Percentiles rank a stretch among this genome's conserved stretches.
Conservation (phyloP, 441 rosid species). For the Populus tomentosa region DNA sequence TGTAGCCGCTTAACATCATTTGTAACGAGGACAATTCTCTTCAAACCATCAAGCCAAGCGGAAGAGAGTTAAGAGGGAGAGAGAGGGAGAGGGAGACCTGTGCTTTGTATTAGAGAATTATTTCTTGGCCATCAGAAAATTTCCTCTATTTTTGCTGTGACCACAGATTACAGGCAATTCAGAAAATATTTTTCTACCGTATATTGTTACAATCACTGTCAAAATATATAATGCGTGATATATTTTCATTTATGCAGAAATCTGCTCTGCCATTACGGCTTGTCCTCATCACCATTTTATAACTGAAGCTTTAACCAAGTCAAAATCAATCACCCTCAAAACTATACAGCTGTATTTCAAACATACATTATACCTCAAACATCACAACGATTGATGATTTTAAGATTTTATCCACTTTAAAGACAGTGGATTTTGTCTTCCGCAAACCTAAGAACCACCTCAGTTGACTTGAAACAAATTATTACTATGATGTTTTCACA, state of each 20-base stretch:
- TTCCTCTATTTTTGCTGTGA: not conserved
- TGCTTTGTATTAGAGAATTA: too few species aligned
- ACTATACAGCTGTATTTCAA: not conserved
- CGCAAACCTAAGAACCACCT: too few species aligned
- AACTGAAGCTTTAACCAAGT: not conserved
- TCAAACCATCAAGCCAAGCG: not conserved
- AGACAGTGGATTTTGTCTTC: too few species aligned
- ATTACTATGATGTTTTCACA: too few species aligned
- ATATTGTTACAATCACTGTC: not conserved
- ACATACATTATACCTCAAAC: not conserved
- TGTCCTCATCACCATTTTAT: not conserved
- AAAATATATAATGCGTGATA: not conserved
- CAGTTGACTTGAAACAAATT: too few species aligned
- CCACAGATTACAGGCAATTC: too few species aligned
- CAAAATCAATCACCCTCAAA: not conserved
- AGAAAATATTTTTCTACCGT: not conserved
- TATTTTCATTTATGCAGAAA: not conserved
- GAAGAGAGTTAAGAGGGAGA: not conserved
- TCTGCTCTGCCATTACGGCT: not conserved
- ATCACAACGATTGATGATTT: not conserved
- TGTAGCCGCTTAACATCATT: not conserved
- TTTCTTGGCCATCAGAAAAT: too few species aligned
- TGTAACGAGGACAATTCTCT: not conserved
- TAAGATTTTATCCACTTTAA: too few species aligned
- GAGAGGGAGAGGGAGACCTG: not conserved